Base-by-base conservation (phyloP, 345 rosid genomes). In the Draba incana region DNA sequence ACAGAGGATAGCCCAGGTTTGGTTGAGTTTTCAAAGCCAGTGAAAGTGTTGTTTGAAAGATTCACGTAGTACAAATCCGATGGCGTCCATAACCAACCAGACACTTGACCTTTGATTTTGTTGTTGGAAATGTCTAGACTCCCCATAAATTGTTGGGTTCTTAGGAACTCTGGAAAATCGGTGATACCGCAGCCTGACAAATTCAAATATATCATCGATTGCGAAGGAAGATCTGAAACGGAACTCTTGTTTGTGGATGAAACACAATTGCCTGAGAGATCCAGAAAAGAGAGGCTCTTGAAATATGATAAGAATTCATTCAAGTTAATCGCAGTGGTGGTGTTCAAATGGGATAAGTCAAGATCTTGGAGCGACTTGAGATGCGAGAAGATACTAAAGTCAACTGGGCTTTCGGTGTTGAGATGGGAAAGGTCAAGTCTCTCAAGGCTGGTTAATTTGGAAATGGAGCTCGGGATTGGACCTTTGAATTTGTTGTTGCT, bases 91-190 rank as follows among this genome's bases (percentile, higher is more conserved):
- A 64, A 28, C 69, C 43, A 64, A 23, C 43, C 59, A 4, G 71
- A 63, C 1, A 67, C 61, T 12, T 42, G 42, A 43, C 54, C 71
- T 16, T 31, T 57, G 30, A 67, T 67, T 67, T 31, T 55, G 63
- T 67, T 67, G 53, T 42, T 27, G 30, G 63, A 67, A 55, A 67
- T 59, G 10, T 67, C 52, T 28, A 67, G 38, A 27, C 2, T 13
- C 0, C 1, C 1, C 33, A 67, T 0, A 7, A 4, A 4, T 12
- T 15, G 7, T 2, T 46, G 41, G 12, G 46, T 43, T 1, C 10
- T 58, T 16, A 71, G 4, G 23, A 79, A 27, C 13, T 28, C 1
- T 0, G 80, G 82, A 31, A 75, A 71, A 39, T 68, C 46, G 0
- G 6, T 24, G 8, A 64, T 23, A 15, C 62, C 24, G 30, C 75